phyloP scores from a whole-genome alignment of 306 rosid species.

The Prunus mongolica region DNA sequence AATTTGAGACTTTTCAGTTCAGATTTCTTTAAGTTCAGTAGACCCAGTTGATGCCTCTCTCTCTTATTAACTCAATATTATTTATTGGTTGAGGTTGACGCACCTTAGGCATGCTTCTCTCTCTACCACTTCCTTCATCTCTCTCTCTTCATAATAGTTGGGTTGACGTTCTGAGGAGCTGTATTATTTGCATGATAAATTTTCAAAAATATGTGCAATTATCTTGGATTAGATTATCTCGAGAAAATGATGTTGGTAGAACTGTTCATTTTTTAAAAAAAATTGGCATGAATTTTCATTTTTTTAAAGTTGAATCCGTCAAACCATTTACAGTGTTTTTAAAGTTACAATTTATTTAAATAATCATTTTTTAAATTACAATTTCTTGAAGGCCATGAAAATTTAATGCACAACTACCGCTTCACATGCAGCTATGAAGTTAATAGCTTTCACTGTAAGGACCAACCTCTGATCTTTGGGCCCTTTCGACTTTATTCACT shows the following conservation, averaged over 20 bases:
- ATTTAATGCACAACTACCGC: conserved; percentile 46
- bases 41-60: not conserved
- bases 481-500: conserved; percentile 30
- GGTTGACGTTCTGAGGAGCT: conserved; percentile 19
- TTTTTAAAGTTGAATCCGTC: conserved; percentile 9
- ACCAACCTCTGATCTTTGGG: conserved; percentile 19
- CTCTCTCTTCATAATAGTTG: not conserved
- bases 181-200: conserved; percentile 7
- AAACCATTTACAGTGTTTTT: conserved; percentile 16
- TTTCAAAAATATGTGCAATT: not conserved
- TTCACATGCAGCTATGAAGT: conserved; percentile 44
- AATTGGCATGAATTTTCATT: not conserved
- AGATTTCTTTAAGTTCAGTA: not conserved
- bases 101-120: not conserved
- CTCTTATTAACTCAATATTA: not conserved
- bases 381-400: conserved; percentile 14
- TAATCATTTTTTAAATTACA: not conserved
- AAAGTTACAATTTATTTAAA: conserved; percentile 15
- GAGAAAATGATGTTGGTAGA: not conserved
- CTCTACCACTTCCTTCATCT: conserved; percentile 8
- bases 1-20: conserved; percentile 1
- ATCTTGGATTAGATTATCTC: conserved; percentile 2
- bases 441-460: conserved; percentile 34
- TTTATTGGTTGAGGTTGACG: conserved; percentile 19
- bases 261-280: not conserved